Conservation (phyloP, 768 basidiomycete genomes). For the Postia placenta region DNA sequence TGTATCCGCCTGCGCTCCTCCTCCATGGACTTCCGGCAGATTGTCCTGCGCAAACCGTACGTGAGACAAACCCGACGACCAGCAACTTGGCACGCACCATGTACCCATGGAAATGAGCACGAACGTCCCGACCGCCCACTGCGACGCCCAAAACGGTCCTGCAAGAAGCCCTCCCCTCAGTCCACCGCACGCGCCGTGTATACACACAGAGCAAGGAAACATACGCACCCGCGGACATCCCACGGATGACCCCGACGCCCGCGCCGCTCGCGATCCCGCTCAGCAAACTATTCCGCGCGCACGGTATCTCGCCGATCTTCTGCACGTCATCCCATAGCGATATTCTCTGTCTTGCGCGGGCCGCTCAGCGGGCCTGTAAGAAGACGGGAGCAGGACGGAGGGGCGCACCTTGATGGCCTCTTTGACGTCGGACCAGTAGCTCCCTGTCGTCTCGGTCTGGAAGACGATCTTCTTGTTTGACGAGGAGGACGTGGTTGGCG, state of each 20-base stretch:
- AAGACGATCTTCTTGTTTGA: constrained; percentile 17
- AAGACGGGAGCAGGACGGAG: no score
- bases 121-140: constrained; percentile 80
- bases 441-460: constrained; percentile 29
- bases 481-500: not conserved
- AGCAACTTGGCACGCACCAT: constrained; percentile 42
- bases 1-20: constrained; percentile 51
- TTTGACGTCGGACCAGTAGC: constrained; percentile 26
- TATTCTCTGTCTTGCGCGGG: constrained; percentile 36
- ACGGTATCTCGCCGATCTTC: constrained; percentile 66
- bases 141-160: constrained; percentile 63
- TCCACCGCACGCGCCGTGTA: no score
- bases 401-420: constrained; percentile 29
- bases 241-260: constrained; percentile 71
- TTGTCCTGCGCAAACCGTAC: constrained; percentile 37
- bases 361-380: not conserved
- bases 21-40: constrained; percentile 52
- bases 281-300: constrained; percentile 69
- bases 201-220: not conserved
- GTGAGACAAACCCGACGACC: not conserved
- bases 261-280: constrained; percentile 76
- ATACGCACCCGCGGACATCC: constrained; percentile 54
- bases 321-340: constrained; percentile 46
- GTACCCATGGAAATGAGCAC: constrained; percentile 58
- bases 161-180: not conserved